phyloP scores from a whole-genome alignment of 345 rosid species.

The Orychophragmus violaceus region DNA sequence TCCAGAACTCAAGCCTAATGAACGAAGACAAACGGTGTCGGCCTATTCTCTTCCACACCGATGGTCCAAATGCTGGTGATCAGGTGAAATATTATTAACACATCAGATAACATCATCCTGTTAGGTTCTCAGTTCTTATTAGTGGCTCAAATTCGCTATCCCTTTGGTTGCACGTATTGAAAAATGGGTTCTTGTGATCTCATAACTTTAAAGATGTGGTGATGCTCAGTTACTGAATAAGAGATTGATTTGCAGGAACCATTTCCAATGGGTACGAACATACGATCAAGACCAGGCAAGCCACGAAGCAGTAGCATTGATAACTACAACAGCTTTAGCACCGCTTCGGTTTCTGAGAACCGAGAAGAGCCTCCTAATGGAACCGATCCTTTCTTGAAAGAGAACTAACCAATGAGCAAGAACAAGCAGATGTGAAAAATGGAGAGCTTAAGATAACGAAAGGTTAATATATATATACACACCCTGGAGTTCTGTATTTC shows the following conservation, averaged over 20 bases:
- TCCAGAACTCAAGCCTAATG: conserved; percentile 91
- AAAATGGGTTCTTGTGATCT: conserved; percentile 3
- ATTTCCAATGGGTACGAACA: conserved; percentile 71
- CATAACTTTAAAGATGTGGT: neutral
- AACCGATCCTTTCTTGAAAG: conserved; percentile 42
- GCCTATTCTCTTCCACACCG: conserved; percentile 82
- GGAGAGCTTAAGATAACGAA: conserved; percentile 16
- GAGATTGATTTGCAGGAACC: conserved; percentile 51
- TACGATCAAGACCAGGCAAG: conserved; percentile 66
- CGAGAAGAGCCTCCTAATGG: conserved; percentile 59
- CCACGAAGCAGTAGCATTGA: conserved; percentile 47
- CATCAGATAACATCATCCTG: neutral
- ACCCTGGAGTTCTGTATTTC: conserved; percentile 27
- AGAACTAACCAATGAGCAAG: conserved; percentile 31
- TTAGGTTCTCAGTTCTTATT: neutral
- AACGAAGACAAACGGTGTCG: conserved; percentile 91
- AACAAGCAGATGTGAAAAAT: conserved; percentile 30
- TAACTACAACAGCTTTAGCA: conserved; percentile 35
- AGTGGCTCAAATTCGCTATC: neutral
- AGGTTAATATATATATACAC: conserved; percentile 18
- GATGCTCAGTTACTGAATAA: neutral
- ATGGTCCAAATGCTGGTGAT: conserved; percentile 87
- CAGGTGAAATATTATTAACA: conserved; percentile 41
- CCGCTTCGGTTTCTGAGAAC: conserved; percentile 38
- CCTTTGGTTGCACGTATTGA: neutral